Evolutionary conservation across 805 yeast genomes (phyloP).

Genomic region (Wickerhamomyces sydowiorum): DNA sequence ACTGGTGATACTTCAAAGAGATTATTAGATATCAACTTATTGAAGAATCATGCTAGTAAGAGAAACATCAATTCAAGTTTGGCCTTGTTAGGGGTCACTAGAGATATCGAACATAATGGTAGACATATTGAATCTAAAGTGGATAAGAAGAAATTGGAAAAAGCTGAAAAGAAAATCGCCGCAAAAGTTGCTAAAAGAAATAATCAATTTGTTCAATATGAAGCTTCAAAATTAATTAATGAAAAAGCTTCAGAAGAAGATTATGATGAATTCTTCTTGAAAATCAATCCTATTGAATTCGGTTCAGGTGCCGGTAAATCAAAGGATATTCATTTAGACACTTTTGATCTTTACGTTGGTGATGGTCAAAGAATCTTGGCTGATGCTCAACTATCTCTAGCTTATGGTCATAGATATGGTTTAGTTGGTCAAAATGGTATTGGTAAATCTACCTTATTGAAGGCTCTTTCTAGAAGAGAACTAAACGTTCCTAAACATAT

Average conservation of each 20-base stretch:
- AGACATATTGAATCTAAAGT: slow-evolving; percentile 90
- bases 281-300: slow-evolving; percentile 91
- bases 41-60: slow-evolving; percentile 54
- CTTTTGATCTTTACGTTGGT: slow-evolving; percentile 91
- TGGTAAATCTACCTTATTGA: slow-evolving; percentile 91
- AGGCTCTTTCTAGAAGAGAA: slow-evolving; percentile 92
- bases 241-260: slow-evolving; percentile 56
- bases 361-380: slow-evolving; percentile 90
- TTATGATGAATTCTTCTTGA: slow-evolving; percentile 91
- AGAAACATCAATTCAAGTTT: slow-evolving; percentile 72
- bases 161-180: slow-evolving; percentile 96
- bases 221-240: slow-evolving; percentile 85
- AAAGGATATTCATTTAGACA: slow-evolving; percentile 92
- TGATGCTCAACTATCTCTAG: slow-evolving; percentile 79
- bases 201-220: slow-evolving; percentile 79
- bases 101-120: slow-evolving; percentile 88
- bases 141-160: slow-evolving; percentile 92
- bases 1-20: slow-evolving; percentile 89
- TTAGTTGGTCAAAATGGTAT: slow-evolving; percentile 99
- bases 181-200: slow-evolving; percentile 89
- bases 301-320: slow-evolving; percentile 91
- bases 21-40: slow-evolving; percentile 70
- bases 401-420: slow-evolving; percentile 95
- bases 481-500: slow-evolving; percentile 91
- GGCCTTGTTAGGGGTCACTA: slow-evolving; percentile 69